These are phyloP conservation scores for Penicillium digitatum DNA, from an alignment of 2,329 filamentous ascomycete genomes.

Conservation along the genomic window DNA sequence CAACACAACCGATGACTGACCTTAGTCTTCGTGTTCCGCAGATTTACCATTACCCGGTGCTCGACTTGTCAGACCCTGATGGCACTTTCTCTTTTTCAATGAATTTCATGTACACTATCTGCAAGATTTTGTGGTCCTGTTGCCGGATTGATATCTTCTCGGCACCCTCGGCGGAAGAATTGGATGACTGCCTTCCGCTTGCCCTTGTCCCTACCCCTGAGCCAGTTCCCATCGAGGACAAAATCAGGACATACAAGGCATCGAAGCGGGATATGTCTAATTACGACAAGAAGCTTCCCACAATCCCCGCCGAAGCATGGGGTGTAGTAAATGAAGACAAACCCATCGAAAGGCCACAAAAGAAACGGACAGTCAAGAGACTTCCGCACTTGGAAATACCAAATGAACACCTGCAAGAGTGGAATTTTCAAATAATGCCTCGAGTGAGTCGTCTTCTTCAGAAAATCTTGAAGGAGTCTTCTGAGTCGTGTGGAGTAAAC, in stretches of 20 bases:
- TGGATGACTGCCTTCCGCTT: slow-evolving; percentile 42
- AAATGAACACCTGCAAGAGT: slow-evolving; percentile 53
- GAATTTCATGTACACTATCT: slow-evolving; percentile 44
- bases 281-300: slow-evolving; percentile 19
- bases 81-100: slow-evolving; percentile 43
- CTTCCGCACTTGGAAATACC: slow-evolving; percentile 52
- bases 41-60: slow-evolving; percentile 41
- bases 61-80: slow-evolving; percentile 41
- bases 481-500: slow-evolving; percentile 59
- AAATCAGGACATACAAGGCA: slow-evolving; percentile 15
- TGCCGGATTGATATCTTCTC: slow-evolving; percentile 42
- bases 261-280: slow-evolving; percentile 13
- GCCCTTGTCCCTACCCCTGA: slow-evolving; percentile 38
- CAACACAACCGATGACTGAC: slow-evolving; percentile 42
- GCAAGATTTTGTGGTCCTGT: slow-evolving; percentile 42
- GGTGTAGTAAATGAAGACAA: slow-evolving; percentile 24
- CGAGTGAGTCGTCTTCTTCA: slow-evolving; percentile 57
- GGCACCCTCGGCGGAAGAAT: slow-evolving; percentile 38
- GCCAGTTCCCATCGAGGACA: slow-evolving; percentile 21
- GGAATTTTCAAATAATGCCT: slow-evolving; percentile 57
- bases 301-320: slow-evolving; percentile 13
- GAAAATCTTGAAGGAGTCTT: slow-evolving; percentile 55
- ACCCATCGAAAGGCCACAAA: slow-evolving; percentile 30
- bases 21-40: slow-evolving; percentile 40
- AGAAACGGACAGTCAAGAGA: slow-evolving; percentile 44